Conservation (phyloP, 345 rosid genomes). For the Bretschneidera sinensis region DNA sequence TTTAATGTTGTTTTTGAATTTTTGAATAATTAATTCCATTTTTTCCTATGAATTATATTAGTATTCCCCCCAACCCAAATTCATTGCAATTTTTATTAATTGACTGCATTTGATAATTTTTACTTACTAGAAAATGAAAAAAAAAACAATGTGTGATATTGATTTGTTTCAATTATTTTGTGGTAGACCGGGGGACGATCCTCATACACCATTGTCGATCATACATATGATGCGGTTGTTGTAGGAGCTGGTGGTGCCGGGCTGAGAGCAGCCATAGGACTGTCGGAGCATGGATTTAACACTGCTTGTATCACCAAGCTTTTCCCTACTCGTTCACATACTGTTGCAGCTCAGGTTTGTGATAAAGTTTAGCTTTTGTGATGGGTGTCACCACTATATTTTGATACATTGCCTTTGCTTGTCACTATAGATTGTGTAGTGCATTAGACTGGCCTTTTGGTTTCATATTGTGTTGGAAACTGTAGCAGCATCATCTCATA, state of each 20-base stretch:
- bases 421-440: neutral
- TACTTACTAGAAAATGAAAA: neutral
- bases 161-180: conserved; percentile 13
- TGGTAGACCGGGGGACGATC: conserved; percentile 39
- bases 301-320: conserved; percentile 99
- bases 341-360: conserved; percentile 95
- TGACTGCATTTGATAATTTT: neutral
- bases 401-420: neutral
- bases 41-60: too few species aligned
- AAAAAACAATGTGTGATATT: neutral
- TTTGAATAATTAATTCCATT: too few species aligned
- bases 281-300: conserved; percentile 98
- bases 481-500: neutral
- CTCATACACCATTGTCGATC: conserved; percentile 88
- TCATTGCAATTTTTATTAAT: neutral
- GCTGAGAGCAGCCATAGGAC: conserved; percentile 91
- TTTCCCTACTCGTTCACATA: conserved; percentile 93
- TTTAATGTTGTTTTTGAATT: too few species aligned
- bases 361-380: neutral
- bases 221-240: conserved; percentile 90
- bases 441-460: too few species aligned
- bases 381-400: too few species aligned
- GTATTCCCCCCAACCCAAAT: too few species aligned
- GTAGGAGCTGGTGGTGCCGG: conserved; percentile 99
- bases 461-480: neutral